phyloP scores from a whole-genome alignment of 176 grass and related monocot genomes.

The Chrysopogon serrulatus region DNA sequence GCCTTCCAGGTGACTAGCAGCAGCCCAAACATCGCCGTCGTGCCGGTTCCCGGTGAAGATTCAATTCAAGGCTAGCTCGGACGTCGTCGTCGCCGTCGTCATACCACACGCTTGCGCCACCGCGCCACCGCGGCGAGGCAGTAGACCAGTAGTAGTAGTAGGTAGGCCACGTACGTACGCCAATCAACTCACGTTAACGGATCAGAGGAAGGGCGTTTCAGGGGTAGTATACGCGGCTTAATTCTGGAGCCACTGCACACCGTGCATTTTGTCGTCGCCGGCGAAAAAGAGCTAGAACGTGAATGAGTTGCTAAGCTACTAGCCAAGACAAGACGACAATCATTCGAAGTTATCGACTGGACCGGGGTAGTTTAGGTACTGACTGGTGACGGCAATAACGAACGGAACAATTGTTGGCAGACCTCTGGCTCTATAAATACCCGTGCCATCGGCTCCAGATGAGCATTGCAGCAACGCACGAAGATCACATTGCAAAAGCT shows the following conservation, averaged over 20 bases:
- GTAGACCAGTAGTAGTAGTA: too few species aligned
- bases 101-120: not conserved
- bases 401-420: too few species aligned
- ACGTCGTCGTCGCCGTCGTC: not conserved
- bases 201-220: not conserved
- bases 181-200: constrained; percentile 12
- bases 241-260: not conserved
- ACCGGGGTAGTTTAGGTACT: not conserved
- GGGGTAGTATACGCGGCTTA: not conserved
- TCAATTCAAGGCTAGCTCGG: not conserved
- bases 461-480: not conserved
- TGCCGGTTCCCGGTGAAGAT: not conserved
- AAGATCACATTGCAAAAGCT: not conserved
- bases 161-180: not conserved
- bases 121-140: not conserved
- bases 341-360: not conserved
- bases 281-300: not conserved
- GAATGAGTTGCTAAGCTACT: not conserved
- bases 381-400: too few species aligned
- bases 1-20: too few species aligned
- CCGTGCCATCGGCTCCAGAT: not conserved
- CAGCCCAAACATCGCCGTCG: not conserved
- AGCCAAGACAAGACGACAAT: not conserved
- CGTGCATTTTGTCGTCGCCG: not conserved
- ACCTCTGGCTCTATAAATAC: constrained; percentile 4